Evolutionary conservation across 495 filamentous ascomycete genomes (phyloP).

Genomic region (Cercophora scortea): DNA sequence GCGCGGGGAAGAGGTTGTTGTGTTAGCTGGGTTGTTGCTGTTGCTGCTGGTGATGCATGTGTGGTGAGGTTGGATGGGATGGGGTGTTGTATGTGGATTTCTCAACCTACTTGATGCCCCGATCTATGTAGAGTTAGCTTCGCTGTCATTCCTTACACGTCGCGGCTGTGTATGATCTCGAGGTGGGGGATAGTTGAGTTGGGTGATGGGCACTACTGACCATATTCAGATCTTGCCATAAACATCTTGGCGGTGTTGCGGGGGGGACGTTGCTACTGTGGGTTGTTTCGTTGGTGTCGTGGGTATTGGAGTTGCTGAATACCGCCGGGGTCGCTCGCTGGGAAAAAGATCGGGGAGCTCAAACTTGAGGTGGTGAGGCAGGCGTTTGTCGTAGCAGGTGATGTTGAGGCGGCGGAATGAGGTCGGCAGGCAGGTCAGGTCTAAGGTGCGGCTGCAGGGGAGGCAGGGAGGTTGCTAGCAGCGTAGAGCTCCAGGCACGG

Average conservation of each 20-base stretch:
- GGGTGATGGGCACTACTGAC: constrained; percentile 40
- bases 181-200: no score
- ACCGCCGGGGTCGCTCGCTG: not conserved
- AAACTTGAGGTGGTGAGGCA: not conserved
- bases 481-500: constrained; percentile 25
- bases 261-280: constrained; percentile 1
- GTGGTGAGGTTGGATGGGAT: not conserved
- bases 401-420: constrained; percentile 10
- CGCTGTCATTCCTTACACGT: not conserved
- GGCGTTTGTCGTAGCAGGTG: constrained; percentile 7
- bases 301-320: not conserved
- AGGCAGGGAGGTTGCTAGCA: not conserved
- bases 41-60: not conserved
- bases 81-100: not conserved
- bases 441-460: no score
- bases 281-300: not conserved
- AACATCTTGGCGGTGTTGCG: constrained; percentile 68
- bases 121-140: constrained; percentile 57
- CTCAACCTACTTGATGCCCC: constrained; percentile 87
- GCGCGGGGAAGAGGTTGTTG: not conserved
- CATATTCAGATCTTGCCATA: constrained; percentile 99
- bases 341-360: not conserved
- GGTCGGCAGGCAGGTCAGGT: no score
- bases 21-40: not conserved
- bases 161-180: not conserved